phyloP scores from a whole-genome alignment of 768 basidiomycete species.

The Tulasnella sp. region DNA sequence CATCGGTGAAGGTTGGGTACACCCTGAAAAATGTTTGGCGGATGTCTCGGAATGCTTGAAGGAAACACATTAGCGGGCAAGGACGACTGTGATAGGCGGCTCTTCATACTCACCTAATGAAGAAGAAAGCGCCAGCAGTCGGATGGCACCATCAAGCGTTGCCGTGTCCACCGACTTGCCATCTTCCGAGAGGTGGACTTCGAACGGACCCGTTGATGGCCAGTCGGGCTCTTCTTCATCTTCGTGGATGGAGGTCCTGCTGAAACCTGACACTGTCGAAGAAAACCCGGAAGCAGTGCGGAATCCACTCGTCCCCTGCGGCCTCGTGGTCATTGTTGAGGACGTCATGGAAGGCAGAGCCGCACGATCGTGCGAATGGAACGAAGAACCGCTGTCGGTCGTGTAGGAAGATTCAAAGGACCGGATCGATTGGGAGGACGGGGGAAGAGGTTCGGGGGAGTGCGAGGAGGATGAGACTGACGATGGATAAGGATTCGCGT shows the following conservation, averaged over 20 bases:
- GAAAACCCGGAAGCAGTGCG: background rate
- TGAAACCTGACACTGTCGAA: background rate
- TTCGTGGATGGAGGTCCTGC: background rate
- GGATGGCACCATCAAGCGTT: conserved; percentile 51
- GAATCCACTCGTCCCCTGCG: background rate
- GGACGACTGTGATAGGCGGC: background rate
- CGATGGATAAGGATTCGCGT: background rate
- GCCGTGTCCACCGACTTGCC: conserved; percentile 45
- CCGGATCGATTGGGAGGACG: conserved; percentile 7
- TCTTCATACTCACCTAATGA: conserved; percentile 33
- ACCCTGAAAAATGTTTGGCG: conserved; percentile 49
- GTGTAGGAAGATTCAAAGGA: conserved; percentile 24
- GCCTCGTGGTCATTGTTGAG: background rate
- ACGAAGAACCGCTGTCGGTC: conserved; percentile 1
- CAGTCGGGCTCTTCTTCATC: conserved; percentile 15
- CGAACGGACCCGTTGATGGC: conserved; percentile 18
- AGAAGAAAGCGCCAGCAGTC: conserved; percentile 45
- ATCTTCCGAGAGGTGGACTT: conserved; percentile 23
- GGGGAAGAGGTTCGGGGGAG: background rate
- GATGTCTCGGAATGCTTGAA: conserved; percentile 42
- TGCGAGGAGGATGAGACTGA: background rate
- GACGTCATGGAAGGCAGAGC: background rate
- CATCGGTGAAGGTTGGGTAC: conserved; percentile 51
- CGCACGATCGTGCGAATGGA: background rate
- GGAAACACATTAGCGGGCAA: background rate